Base-by-base conservation (phyloP, 352 stramenopile genomes). In the Globisporangium carolinianum region DNA sequence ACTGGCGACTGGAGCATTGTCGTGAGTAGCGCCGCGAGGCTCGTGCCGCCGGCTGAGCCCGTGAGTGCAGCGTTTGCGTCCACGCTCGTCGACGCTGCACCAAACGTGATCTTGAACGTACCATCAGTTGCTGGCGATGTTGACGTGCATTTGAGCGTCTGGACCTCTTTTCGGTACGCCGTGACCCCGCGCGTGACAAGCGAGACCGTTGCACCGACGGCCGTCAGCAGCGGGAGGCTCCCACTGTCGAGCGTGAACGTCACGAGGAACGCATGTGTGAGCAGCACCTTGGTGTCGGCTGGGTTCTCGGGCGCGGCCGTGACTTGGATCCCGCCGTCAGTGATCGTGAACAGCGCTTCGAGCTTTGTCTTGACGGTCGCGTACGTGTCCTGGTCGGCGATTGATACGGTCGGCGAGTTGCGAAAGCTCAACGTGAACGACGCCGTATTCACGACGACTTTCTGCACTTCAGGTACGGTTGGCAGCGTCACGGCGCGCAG, bases 321-420 rank as follows among this genome's bases (percentile, higher is more conserved):
- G 4, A 97, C 86, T 2, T 50, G 67, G 37, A 98, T 79, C 15
- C 88, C 89, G 6, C 73, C 73, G 56, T 72, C 61, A 5, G 83
- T 69, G 49, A 98, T 84, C 11, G 90, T 97, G 36, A 80, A 76
- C 0, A 98, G 70, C 32, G 61, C 57, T 66, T 96, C 79, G 3
- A 98, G 77, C 14, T 72, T 75, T 4, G 64, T 53, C 50, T 74
- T 77, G 12, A 94, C 72, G 1, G 45, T 62, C 11, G 62, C 36
- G 53, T 79, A 89, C 15, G 71, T 43, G 36, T 77, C 82, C 2
- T 60, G 61, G 0, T 57, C 67, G 14, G 66, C 63, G 6, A 94
- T 51, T 4, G 64, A 61, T 9, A 70, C 56, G 0, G 64, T 68
- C 6, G 78, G 56, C 1, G 82, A 88, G 9, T 76, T 75, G 14